These are phyloP conservation scores for Filobasidium wieringae DNA, from an alignment of 768 basidiomycete genomes.

Conservation along the genomic window DNA sequence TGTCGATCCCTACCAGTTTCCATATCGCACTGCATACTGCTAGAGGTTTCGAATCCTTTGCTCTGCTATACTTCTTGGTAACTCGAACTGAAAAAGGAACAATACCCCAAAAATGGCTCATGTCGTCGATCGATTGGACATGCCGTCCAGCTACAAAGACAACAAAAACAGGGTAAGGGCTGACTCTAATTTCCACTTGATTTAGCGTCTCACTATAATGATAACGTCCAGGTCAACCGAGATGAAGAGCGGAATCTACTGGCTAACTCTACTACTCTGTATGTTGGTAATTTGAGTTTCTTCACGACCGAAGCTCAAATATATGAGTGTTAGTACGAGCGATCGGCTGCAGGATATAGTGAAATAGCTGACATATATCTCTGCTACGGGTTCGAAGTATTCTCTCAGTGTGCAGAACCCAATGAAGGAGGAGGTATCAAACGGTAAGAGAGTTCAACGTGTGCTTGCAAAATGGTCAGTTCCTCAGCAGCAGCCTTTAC, in stretches of 20 bases:
- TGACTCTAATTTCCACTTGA: too few relatives aligned
- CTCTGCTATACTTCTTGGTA: background rate
- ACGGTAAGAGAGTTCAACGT: slow-evolving; percentile 15
- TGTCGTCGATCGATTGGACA: slow-evolving; percentile 71
- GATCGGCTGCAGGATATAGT: background rate
- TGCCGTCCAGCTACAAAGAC: slow-evolving; percentile 95
- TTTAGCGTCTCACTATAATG: too few relatives aligned
- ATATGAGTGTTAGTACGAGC: slow-evolving; percentile 30
- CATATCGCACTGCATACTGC: background rate
- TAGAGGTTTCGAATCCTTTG: background rate
- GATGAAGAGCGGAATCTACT: slow-evolving; percentile 64
- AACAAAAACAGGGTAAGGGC: slow-evolving; percentile 57
- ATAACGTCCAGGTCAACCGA: slow-evolving; percentile 32
- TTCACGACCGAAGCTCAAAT: slow-evolving; percentile 34
- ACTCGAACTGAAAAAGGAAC: background rate
- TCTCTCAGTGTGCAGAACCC: slow-evolving; percentile 31
- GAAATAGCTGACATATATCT: background rate
- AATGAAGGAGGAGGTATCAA: slow-evolving; percentile 37
- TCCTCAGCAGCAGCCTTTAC: background rate
- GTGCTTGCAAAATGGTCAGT: background rate
- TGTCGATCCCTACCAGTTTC: background rate
- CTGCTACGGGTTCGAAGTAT: too few relatives aligned
- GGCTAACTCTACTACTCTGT: slow-evolving; percentile 72
- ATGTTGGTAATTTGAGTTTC: slow-evolving; percentile 52
- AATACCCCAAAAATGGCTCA: slow-evolving; percentile 49